Percentiles rank a stretch among this genome's conserved stretches.
phyloP scores from a whole-genome alignment of 108 stramenopile species.

The Craspedostauros australis region DNA sequence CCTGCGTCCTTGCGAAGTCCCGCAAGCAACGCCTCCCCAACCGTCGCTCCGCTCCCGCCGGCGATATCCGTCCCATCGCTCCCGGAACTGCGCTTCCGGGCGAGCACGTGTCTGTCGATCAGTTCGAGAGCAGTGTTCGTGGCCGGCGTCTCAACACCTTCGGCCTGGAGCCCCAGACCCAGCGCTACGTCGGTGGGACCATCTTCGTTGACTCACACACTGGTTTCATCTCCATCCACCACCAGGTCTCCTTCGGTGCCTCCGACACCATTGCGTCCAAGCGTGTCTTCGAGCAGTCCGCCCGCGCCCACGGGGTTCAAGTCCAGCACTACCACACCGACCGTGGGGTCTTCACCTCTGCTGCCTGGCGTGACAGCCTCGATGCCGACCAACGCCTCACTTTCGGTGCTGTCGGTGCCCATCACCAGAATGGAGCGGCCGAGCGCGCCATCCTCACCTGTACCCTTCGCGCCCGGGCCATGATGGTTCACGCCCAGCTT shows the following conservation, averaged over 20 bases:
- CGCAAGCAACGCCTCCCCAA: too few species aligned
- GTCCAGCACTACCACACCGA: slow-evolving; percentile 24
- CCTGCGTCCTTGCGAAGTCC: slow-evolving; percentile 21
- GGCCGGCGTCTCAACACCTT: slow-evolving; percentile 25
- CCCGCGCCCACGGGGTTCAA: slow-evolving; percentile 11
- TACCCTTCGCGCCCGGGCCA: slow-evolving; percentile 22
- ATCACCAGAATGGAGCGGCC: slow-evolving; percentile 55
- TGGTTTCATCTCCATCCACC: slow-evolving; percentile 4
- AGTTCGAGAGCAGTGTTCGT: slow-evolving; percentile 18
- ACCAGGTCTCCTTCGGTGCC: slow-evolving; percentile 16
- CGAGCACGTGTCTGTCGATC: slow-evolving; percentile 31
- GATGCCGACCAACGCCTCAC: slow-evolving; percentile 11
- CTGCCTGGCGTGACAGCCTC: slow-evolving; percentile 1
- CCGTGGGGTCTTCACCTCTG: slow-evolving; percentile 23
- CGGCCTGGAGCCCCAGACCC: slow-evolving; percentile 17
- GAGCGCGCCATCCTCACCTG: slow-evolving; percentile 37
- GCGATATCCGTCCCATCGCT: too few species aligned
- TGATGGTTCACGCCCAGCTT: slow-evolving; percentile 31
- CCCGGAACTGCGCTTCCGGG: too few species aligned
- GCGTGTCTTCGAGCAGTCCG: slow-evolving; percentile 6
- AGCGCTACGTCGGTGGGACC: slow-evolving; percentile 29
- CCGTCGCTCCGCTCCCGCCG: too few species aligned
- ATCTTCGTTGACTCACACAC: slow-evolving; percentile 40
- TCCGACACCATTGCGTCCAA: slow-evolving; percentile 21
- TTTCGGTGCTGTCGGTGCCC: slow-evolving; percentile 42